phyloP scores from a whole-genome alignment of 345 rosid genomes.

The Euclidium syriacum region DNA sequence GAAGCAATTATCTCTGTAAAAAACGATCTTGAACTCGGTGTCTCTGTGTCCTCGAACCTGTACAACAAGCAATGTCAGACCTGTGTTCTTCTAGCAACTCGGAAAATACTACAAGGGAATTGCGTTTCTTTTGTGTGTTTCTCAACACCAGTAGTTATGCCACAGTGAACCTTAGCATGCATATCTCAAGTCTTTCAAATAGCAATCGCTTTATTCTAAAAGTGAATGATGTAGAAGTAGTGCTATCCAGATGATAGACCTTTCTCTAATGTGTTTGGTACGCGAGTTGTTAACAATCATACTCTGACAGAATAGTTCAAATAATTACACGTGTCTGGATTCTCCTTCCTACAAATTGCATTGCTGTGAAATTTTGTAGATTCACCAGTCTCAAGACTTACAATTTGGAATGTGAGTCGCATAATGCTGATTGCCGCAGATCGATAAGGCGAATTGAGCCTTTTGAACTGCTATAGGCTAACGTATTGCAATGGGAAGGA shows the following conservation, averaged over 20 bases:
- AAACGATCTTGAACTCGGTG: slow-evolving; percentile 71
- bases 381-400: slow-evolving; percentile 37
- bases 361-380: neutral
- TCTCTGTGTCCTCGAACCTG: slow-evolving; percentile 89
- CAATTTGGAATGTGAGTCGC: slow-evolving; percentile 93
- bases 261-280: neutral
- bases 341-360: slow-evolving; percentile 9
- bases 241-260: neutral
- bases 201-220: neutral
- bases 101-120: neutral
- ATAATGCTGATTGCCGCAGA: slow-evolving; percentile 94
- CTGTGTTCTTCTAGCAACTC: neutral
- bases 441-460: slow-evolving; percentile 97
- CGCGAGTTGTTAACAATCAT: neutral
- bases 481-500: slow-evolving; percentile 81
- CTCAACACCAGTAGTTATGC: neutral
- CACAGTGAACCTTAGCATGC: neutral
- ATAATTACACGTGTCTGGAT: neutral
- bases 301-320: neutral
- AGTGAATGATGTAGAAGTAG: neutral
- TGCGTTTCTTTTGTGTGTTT: slow-evolving; percentile 7
- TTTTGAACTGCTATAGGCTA: slow-evolving; percentile 98
- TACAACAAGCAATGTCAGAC: slow-evolving; percentile 14
- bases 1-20: slow-evolving; percentile 97
- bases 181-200: neutral